phyloP scores from a whole-genome alignment of 768 basidiomycete species.

The Hericium erinaceus region DNA sequence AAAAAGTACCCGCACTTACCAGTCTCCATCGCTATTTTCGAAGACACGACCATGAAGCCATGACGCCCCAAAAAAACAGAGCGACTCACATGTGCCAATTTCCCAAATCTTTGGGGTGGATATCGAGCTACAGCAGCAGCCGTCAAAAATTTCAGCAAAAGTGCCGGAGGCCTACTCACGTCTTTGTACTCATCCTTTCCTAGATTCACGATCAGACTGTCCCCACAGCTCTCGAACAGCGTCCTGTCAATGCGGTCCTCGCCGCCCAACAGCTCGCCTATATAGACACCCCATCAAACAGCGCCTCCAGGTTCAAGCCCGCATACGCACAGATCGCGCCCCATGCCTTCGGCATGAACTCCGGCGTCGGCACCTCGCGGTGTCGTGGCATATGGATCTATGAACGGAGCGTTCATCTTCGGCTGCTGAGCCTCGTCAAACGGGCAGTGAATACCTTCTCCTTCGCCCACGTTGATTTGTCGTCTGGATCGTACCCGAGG shows the following conservation, averaged over 20 bases:
- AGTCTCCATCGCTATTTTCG: conserved; percentile 19
- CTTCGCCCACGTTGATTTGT: conserved; percentile 26
- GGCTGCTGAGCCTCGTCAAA: too few relatives aligned
- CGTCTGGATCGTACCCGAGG: conserved; percentile 24
- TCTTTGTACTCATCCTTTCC: conserved; percentile 21
- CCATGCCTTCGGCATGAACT: conserved; percentile 22
- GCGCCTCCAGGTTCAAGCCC: not conserved
- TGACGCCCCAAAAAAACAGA: not conserved
- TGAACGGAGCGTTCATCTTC: too few relatives aligned
- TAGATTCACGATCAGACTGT: conserved; percentile 29
- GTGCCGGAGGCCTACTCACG: conserved; percentile 4
- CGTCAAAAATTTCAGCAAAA: not conserved
- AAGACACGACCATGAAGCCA: too few relatives aligned
- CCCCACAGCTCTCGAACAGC: conserved; percentile 19
- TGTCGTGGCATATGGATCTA: conserved; percentile 26
- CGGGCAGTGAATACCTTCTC: conserved; percentile 14
- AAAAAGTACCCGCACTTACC: conserved; percentile 3
- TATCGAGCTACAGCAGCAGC: conserved; percentile 5
- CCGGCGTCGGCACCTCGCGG: conserved; percentile 16
- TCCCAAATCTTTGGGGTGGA: conserved; percentile 22
- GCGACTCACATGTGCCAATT: conserved; percentile 26
- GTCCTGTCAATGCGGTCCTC: conserved; percentile 26
- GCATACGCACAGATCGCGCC: conserved; percentile 14
- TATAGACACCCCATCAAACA: conserved; percentile 2
- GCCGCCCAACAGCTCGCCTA: conserved; percentile 27